These are phyloP conservation scores for Colletotrichum orchidophilum DNA, from an alignment of 2,329 filamentous ascomycete species.

Conservation along the genomic window DNA sequence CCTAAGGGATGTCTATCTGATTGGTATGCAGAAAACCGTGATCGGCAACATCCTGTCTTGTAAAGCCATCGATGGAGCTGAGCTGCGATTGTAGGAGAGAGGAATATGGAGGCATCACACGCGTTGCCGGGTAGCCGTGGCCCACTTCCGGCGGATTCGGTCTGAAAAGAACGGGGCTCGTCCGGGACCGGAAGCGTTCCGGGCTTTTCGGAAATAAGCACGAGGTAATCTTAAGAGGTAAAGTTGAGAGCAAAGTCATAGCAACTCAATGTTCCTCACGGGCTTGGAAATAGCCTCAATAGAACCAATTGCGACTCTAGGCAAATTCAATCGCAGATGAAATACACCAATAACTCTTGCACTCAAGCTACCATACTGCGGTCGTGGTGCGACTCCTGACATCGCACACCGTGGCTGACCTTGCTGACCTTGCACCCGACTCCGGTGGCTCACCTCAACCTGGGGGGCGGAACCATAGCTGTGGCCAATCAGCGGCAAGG, in stretches of 20 bases:
- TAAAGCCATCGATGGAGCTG: not conserved
- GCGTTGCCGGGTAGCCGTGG: conserved; percentile 28
- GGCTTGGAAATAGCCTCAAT: not conserved
- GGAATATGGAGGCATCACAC: not conserved
- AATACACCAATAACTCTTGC: not conserved
- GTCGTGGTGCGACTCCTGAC: not conserved
- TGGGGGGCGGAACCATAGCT: not conserved
- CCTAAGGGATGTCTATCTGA: not conserved
- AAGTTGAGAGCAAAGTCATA: not conserved
- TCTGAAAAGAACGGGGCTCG: conserved; percentile 11
- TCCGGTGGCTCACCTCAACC: conserved; percentile 9
- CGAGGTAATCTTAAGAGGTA: not conserved
- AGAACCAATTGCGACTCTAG: not conserved
- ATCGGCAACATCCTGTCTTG: not conserved
- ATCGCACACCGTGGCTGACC: conserved; percentile 3
- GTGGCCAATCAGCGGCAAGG: conserved; percentile 40
- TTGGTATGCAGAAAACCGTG: not conserved
- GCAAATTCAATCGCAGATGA: not conserved
- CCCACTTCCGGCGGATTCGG: conserved; percentile 19
- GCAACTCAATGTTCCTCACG: not conserved
- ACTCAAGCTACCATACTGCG: not conserved
- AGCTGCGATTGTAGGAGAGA: not conserved
- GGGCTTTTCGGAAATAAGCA: conserved; percentile 21
- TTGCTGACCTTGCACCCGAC: conserved; percentile 5
- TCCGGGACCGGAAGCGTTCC: conserved; percentile 29